These are phyloP conservation scores for Boletellus emodensis DNA, from an alignment of 768 basidiomycete genomes.

Conservation along the genomic window DNA sequence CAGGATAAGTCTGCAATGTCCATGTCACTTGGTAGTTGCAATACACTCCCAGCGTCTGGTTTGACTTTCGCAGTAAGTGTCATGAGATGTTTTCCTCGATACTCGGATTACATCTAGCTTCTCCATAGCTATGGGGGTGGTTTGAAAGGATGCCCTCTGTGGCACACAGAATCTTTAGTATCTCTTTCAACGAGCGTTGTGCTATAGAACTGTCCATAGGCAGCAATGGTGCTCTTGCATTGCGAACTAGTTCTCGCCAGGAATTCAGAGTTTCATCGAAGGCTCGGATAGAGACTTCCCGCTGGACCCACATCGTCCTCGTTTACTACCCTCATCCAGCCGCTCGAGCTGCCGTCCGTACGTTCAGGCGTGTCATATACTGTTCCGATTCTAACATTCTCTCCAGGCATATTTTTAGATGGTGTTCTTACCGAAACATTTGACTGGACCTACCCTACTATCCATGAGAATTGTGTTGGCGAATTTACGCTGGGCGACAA, in stretches of 20 bases:
- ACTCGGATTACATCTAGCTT: background rate
- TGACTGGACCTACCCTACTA: constrained; percentile 61
- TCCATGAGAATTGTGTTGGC: constrained; percentile 34
- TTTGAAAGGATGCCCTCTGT: constrained; percentile 40
- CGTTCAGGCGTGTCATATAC: constrained; percentile 17
- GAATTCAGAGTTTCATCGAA: constrained; percentile 43
- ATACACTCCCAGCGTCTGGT: constrained; percentile 55
- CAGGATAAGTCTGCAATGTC: constrained; percentile 52
- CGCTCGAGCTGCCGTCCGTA: constrained; percentile 59
- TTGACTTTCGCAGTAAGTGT: constrained; percentile 66
- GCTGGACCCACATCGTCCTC: constrained; percentile 72
- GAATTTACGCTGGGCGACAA: constrained; percentile 57
- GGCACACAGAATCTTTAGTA: constrained; percentile 35
- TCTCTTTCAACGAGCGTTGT: constrained; percentile 28
- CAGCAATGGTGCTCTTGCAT: constrained; percentile 54
- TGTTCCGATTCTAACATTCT: constrained; percentile 1
- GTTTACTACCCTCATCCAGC: constrained; percentile 59
- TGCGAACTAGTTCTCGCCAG: constrained; percentile 39
- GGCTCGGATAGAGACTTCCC: constrained; percentile 45
- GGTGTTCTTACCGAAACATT: constrained; percentile 62
- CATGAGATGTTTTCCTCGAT: background rate
- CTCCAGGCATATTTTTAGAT: constrained; percentile 68
- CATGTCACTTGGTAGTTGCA: constrained; percentile 44
- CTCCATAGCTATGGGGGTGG: constrained; percentile 45
- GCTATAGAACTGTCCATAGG: constrained; percentile 46